phyloP scores from a whole-genome alignment of 202 grass and related monocot species.

The Digitaria exilis region DNA sequence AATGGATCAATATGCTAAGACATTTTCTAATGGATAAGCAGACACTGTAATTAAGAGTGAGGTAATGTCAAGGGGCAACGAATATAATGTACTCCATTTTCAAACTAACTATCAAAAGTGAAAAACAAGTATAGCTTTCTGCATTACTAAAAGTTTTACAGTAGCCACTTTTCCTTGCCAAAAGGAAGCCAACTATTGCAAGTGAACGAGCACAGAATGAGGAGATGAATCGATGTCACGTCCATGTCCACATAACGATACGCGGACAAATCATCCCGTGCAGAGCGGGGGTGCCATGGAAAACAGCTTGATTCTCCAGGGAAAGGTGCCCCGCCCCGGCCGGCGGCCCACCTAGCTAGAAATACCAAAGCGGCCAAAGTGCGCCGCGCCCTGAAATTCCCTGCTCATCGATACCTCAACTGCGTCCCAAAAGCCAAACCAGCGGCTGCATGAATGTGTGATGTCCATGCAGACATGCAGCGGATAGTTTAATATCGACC shows the following conservation, averaged over 20 bases:
- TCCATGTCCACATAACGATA: constrained; percentile 23
- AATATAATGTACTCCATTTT: too few relatives aligned
- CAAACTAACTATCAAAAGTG: too few relatives aligned
- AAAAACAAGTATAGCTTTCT: not conserved
- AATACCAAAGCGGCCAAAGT: constrained; percentile 44
- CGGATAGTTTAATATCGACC: not conserved
- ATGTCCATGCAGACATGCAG: not conserved
- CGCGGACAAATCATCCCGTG: constrained; percentile 30
- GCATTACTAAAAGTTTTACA: not conserved
- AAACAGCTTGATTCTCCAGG: constrained; percentile 20
- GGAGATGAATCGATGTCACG: constrained; percentile 26
- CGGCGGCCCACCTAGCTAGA: not conserved
- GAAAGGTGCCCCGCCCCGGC: not conserved
- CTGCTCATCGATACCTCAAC: constrained; percentile 15
- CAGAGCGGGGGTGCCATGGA: constrained; percentile 22
- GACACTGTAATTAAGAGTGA: too few relatives aligned
- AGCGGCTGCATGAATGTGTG: constrained; percentile 14
- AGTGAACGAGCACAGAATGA: not conserved
- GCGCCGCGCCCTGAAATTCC: constrained; percentile 46
- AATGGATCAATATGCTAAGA: too few relatives aligned
- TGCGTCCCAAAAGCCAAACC: constrained; percentile 51
- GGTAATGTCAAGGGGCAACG: too few relatives aligned
- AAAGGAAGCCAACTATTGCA: not conserved
- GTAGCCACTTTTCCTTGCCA: not conserved
- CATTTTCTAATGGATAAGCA: too few relatives aligned